A percentile compares a stretch with the other conserved stretches of the same genome.
Evolutionary conservation across 2,329 filamentous ascomycete genomes (phyloP).

Genomic region (Aspergillus puulaauensis): DNA sequence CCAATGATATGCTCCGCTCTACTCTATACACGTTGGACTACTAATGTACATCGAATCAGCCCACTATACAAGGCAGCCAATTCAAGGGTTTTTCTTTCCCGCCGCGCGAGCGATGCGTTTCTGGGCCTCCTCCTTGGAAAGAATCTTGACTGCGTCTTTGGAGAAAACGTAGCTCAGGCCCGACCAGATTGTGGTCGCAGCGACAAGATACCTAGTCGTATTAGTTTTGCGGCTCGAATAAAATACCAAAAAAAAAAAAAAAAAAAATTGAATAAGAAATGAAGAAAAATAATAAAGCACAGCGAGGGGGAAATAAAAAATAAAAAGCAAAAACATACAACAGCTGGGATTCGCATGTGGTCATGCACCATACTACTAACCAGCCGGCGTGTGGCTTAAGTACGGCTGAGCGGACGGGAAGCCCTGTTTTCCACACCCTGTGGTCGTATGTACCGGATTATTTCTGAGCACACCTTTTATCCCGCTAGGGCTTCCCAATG

Average conservation of each 20-base stretch:
- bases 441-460: conserved; percentile 41
- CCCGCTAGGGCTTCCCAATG: conserved; percentile 2
- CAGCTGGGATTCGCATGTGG: conserved; percentile 49
- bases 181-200: conserved; percentile 87
- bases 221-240: conserved; percentile 2
- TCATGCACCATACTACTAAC: conserved; percentile 52
- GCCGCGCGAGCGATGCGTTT: conserved; percentile 33
- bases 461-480: conserved; percentile 14
- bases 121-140: conserved; percentile 51
- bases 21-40: too few species aligned
- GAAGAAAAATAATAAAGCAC: not conserved
- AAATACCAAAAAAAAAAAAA: not conserved
- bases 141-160: conserved; percentile 88
- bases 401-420: conserved; percentile 51
- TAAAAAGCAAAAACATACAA: conserved; percentile 38
- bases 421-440: conserved; percentile 49
- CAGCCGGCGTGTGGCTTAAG: conserved; percentile 49
- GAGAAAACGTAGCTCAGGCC: conserved; percentile 88
- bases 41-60: not conserved
- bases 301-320: not conserved
- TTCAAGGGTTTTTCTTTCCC: conserved; percentile 21
- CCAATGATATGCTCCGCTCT: too few species aligned
- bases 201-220: conserved; percentile 71
- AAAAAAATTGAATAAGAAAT: not conserved
- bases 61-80: not conserved